Conservation (phyloP, 2,329 filamentous ascomycete genomes). For the Tolypocladium amazonense region DNA sequence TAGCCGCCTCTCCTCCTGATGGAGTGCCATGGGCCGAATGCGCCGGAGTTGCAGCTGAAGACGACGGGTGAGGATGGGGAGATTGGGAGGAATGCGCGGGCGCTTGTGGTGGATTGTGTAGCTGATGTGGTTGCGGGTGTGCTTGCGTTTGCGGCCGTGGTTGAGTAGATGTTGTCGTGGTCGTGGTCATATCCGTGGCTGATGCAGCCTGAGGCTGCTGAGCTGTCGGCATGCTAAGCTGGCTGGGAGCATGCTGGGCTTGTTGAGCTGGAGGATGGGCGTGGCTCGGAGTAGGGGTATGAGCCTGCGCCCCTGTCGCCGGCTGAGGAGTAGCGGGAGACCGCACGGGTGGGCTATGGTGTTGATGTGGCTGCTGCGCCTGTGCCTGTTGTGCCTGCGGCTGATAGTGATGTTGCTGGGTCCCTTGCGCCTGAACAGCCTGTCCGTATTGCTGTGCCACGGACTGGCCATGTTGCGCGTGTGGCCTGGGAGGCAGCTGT, state of each 20-base stretch:
- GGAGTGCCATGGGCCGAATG: conserved; percentile 6
- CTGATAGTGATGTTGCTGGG: conserved; percentile 7
- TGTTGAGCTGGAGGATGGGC: background rate
- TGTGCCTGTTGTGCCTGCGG: conserved; percentile 7
- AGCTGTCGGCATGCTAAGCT: background rate
- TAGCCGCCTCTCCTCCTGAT: conserved; percentile 11
- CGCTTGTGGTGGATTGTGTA: background rate
- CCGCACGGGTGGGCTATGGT: background rate
- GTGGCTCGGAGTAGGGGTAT: conserved; percentile 4
- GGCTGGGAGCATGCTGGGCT: background rate
- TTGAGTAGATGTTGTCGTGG: background rate
- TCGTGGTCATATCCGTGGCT: background rate
- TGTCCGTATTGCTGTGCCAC: background rate
- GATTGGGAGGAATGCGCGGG: background rate
- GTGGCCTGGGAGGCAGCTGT: conserved; percentile 18
- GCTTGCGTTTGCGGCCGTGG: conserved; percentile 5
- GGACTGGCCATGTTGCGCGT: conserved; percentile 9
- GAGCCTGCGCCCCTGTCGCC: background rate
- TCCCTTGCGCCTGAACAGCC: conserved; percentile 6
- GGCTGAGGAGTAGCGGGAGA: conserved; percentile 1
- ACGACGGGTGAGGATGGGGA: conserved; percentile 1
- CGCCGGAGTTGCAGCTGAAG: background rate
- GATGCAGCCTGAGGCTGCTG: background rate
- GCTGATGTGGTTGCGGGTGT: conserved; percentile 5
- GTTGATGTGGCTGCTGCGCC: conserved; percentile 9